Evolutionary conservation across 2,329 filamentous ascomycete species (phyloP).

Genomic region (Paecilomyces formosus): DNA sequence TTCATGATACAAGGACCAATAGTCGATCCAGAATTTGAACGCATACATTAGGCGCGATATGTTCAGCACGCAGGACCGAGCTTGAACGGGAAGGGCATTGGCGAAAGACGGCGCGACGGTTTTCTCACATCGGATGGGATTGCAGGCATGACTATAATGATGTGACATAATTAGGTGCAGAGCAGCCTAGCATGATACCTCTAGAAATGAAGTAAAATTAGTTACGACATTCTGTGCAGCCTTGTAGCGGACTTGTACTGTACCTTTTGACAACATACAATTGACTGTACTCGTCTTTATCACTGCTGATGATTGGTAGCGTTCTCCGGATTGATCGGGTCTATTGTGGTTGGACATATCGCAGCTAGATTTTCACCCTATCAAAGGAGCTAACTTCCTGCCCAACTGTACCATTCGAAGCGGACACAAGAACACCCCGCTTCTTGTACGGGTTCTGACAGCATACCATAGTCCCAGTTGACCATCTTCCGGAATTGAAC

Average conservation of each 20-base stretch:
- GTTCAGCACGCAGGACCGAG: neutral
- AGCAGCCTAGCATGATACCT: constrained; percentile 5
- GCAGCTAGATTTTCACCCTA: too few species aligned
- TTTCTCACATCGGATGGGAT: constrained; percentile 11
- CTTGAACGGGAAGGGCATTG: constrained; percentile 19
- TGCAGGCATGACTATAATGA: constrained; percentile 5
- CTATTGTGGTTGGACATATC: neutral
- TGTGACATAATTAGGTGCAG: constrained; percentile 13
- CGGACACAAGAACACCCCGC: too few species aligned
- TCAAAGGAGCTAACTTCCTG: too few species aligned
- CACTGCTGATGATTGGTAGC: neutral
- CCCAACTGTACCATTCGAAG: too few species aligned
- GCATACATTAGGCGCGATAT: neutral
- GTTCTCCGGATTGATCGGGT: neutral
- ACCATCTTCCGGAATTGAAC: too few species aligned
- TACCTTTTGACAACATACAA: neutral
- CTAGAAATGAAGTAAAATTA: neutral
- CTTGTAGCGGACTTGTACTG: neutral
- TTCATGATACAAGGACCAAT: neutral
- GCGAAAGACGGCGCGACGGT: constrained; percentile 23
- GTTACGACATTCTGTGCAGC: neutral
- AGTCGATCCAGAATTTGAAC: neutral
- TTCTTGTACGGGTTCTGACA: too few species aligned
- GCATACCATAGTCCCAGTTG: too few species aligned
- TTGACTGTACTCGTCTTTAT: neutral